phyloP scores from a whole-genome alignment of 1,284 basidiomycete genomes.

The Fereydounia khargensis region DNA sequence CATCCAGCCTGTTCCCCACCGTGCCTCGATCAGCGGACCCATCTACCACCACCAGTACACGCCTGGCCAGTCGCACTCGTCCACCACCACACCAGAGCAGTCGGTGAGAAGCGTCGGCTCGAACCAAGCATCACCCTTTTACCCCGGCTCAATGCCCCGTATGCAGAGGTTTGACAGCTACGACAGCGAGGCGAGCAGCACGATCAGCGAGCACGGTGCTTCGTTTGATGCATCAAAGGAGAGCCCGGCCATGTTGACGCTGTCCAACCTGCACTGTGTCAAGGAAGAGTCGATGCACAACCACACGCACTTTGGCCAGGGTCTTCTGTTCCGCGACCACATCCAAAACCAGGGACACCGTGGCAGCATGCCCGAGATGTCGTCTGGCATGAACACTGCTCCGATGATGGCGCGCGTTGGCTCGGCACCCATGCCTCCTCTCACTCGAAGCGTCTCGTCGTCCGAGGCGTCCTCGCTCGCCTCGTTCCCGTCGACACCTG shows the following conservation, averaged over 20 bases:
- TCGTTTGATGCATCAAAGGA: conserved; percentile 4
- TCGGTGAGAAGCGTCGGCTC: conserved; percentile 18
- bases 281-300: conserved; percentile 24
- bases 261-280: conserved; percentile 9
- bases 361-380: conserved; percentile 15
- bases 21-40: conserved; percentile 21
- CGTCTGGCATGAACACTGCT: conserved; percentile 11
- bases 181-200: conserved; percentile 5
- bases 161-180: conserved; percentile 20
- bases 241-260: conserved; percentile 17
- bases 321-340: conserved; percentile 24
- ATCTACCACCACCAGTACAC: conserved; percentile 12
- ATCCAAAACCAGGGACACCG: conserved; percentile 11
- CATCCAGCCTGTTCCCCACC: conserved; percentile 4
- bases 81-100: conserved; percentile 29
- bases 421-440: conserved; percentile 23
- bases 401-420: conserved; percentile 24
- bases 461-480: conserved; percentile 21
- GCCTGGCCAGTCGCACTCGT: conserved; percentile 29
- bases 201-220: not conserved
- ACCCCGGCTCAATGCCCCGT: conserved; percentile 11
- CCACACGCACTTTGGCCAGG: not conserved
- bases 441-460: conserved; percentile 19
- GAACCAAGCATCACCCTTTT: conserved; percentile 23
- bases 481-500: conserved; percentile 35